These are phyloP conservation scores for Pleurotus eryngii DNA, from an alignment of 768 basidiomycete genomes.

Conservation along the genomic window DNA sequence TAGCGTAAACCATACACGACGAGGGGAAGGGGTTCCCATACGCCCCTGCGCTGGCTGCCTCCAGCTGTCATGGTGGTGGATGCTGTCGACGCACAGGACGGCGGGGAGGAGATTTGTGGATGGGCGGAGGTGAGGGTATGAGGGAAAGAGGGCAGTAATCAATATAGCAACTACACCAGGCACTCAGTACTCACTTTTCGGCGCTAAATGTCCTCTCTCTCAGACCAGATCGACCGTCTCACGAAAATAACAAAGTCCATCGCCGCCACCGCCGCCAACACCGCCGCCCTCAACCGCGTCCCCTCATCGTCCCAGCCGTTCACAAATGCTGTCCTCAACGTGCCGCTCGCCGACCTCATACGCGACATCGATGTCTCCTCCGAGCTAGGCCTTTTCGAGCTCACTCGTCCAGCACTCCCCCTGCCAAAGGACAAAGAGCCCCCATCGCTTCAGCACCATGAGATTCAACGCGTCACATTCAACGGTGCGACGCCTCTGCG, in stretches of 20 bases:
- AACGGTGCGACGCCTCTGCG: slow-evolving; percentile 69
- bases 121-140: neutral
- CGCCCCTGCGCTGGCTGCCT: slow-evolving; percentile 17
- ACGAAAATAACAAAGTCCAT: slow-evolving; percentile 50
- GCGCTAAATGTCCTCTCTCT: slow-evolving; percentile 44
- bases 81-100: neutral
- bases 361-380: slow-evolving; percentile 70
- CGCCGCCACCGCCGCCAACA: slow-evolving; percentile 35
- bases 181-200: neutral
- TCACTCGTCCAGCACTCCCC: slow-evolving; percentile 32
- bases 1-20: slow-evolving; percentile 92
- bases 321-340: slow-evolving; percentile 59
- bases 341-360: slow-evolving; percentile 69
- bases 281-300: slow-evolving; percentile 18
- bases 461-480: slow-evolving; percentile 64
- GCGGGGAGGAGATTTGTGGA: neutral
- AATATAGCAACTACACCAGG: neutral
- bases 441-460: slow-evolving; percentile 17
- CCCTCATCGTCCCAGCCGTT: slow-evolving; percentile 42
- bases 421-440: slow-evolving; percentile 25
- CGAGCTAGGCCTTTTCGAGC: slow-evolving; percentile 74
- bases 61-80: slow-evolving; percentile 3
- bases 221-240: slow-evolving; percentile 69
- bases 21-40: slow-evolving; percentile 55
- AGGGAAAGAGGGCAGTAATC: neutral